Base-by-base conservation (phyloP, 345 rosid species). In the Isatis tinctoria region DNA sequence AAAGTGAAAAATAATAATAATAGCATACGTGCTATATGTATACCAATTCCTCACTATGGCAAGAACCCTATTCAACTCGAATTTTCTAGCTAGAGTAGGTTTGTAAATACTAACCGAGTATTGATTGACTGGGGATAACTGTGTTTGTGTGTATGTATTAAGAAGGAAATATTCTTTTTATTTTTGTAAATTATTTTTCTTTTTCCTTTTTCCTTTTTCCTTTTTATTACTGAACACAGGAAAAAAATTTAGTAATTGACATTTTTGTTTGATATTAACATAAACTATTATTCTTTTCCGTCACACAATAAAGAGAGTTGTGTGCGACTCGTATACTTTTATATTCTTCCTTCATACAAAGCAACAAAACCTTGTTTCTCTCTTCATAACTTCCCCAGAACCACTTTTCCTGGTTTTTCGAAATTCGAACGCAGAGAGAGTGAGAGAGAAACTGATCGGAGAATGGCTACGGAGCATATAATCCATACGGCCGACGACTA, bases 401-500 rank as follows among this genome's bases (percentile, higher is more conserved):
- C 44, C 17, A 14, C 39, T 13, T 30, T 26, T 13, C 7, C 27
- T 27, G 1, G 28, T 30, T 60, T 60, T 60, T 33, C 13, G 7
- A 26, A 73, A 56, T 24, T 44, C 30, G 16, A 74, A 65, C 27
- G 60, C 68, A 10, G 16, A 40, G 17, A 43, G 2, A 32, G 24
- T 1, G 24, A 22, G 24, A 22, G 24, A 22, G 24, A 59, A 11
- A 74, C 10, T 4, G 53, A 68, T 69, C 65, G 26, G 48, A 10
- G 24, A 18, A 70, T 76, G 80, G 47, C 75, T 13, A 63, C 75
- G 66, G 75, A 76, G 13, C 80, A 64, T 43, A 56, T 26, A 27
- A 30, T 10, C 12, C 70, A 18, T 10, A 70, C 17, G 4, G 4
- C 36, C 10, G 71, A 76, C 52, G 65, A 70, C 17, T 76, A 54